phyloP scores from a whole-genome alignment of 768 basidiomycete genomes.

The Amylocystis lapponica region DNA sequence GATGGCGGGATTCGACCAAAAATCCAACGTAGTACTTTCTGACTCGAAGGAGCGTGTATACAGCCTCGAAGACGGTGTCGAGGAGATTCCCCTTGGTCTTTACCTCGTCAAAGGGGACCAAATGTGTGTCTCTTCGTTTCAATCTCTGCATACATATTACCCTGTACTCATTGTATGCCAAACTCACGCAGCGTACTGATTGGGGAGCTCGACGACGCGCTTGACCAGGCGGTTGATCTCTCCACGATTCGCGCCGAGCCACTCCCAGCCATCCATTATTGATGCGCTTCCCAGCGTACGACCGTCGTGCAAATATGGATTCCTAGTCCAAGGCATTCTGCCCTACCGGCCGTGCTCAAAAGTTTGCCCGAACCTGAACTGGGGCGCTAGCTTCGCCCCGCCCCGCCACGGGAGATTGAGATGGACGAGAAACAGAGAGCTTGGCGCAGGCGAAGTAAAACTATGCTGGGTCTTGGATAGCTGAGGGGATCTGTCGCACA shows the following conservation, averaged over 20 bases:
- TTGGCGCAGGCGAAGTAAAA: no score
- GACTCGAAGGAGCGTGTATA: conserved; percentile 93
- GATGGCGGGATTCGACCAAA: conserved; percentile 90
- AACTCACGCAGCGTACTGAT: conserved; percentile 54
- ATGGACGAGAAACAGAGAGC: no score
- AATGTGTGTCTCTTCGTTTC: conserved; percentile 58
- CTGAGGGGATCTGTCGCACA: no score
- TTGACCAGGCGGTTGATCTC: conserved; percentile 73
- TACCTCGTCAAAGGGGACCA: conserved; percentile 99
- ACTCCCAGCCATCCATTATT: conserved; percentile 76
- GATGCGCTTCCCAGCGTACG: no score
- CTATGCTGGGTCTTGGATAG: no score
- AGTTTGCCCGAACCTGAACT: no score
- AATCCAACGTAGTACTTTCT: conserved; percentile 92
- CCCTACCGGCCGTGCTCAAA: no score
- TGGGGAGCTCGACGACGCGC: conserved; percentile 79
- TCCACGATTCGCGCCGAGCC: conserved; percentile 83
- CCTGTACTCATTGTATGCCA: not conserved
- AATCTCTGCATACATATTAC: not conserved
- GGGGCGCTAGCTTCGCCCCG: no score
- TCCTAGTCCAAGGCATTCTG: no score
- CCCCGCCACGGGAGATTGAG: no score
- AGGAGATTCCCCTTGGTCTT: conserved; percentile 89
- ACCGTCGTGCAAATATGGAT: no score
- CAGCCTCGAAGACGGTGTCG: conserved; percentile 85